Percentiles rank a stretch among this genome's conserved stretches.
Evolutionary conservation across 2,329 filamentous ascomycete species (phyloP).

Genomic region (Dryadomyces quercivorus): DNA sequence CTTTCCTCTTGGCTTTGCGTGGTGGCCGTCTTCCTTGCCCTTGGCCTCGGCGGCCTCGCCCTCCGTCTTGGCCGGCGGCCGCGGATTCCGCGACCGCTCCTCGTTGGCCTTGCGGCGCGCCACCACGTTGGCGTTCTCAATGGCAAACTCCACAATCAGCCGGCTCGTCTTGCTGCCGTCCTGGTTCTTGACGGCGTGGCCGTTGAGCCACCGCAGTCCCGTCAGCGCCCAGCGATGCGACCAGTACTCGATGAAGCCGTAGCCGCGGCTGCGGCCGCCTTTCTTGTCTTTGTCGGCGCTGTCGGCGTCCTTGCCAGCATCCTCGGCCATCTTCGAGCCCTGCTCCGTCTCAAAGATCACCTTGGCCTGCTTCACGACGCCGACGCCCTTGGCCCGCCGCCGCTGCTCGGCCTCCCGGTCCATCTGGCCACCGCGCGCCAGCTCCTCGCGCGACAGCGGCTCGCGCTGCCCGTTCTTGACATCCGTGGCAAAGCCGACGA

Average conservation of each 20-base stretch:
- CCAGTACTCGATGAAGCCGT: constrained; percentile 94
- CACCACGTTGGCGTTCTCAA: constrained; percentile 97
- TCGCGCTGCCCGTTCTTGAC: constrained; percentile 66
- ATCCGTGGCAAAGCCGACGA: constrained; percentile 87
- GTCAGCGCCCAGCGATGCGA: constrained; percentile 91
- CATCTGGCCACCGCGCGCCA: constrained; percentile 63
- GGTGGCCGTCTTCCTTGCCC: constrained; percentile 8
- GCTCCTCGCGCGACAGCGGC: constrained; percentile 81
- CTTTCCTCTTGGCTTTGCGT: constrained; percentile 34
- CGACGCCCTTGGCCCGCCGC: constrained; percentile 70
- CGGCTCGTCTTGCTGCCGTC: constrained; percentile 67
- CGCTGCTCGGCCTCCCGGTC: constrained; percentile 70
- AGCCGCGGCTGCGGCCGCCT: constrained; percentile 60
- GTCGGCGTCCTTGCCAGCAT: constrained; percentile 30
- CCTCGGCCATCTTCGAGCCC: constrained; percentile 72
- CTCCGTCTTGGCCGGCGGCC: constrained; percentile 12
- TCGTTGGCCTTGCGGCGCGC: constrained; percentile 58
- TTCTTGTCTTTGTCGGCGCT: background rate
- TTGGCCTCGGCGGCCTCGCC: constrained; percentile 22
- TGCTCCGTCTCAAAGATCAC: constrained; percentile 83
- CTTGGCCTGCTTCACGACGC: constrained; percentile 86
- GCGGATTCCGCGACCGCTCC: constrained; percentile 20
- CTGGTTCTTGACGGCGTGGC: constrained; percentile 46
- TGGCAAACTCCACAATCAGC: constrained; percentile 91
- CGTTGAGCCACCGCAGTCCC: constrained; percentile 89